Conservation (phyloP, 768 basidiomycete genomes). For the Cyathus striatus region DNA sequence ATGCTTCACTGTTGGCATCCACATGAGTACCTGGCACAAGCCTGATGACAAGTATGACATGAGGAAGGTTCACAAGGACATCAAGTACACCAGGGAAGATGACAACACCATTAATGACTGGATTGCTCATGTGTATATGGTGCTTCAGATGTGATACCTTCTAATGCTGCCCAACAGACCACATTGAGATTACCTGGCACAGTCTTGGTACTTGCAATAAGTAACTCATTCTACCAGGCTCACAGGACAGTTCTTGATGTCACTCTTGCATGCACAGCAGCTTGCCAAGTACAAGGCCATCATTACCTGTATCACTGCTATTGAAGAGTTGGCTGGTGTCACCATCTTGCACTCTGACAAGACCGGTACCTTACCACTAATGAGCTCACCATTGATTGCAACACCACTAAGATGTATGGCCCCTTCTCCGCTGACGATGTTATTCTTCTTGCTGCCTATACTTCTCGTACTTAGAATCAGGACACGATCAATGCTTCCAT, state of each 20-base stretch:
- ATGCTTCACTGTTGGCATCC: conserved; percentile 63
- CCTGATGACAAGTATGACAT: conserved; percentile 51
- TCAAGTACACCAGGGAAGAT: conserved; percentile 63
- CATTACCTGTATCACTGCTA: conserved; percentile 98
- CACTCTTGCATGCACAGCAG: conserved; percentile 77
- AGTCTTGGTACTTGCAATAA: conserved; percentile 53
- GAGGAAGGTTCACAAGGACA: conserved; percentile 54
- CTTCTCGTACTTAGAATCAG: conserved; percentile 98
- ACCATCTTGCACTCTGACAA: conserved; percentile 99
- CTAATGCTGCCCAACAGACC: conserved; percentile 37
- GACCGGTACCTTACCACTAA: conserved; percentile 98
- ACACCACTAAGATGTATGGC: conserved; percentile 87
- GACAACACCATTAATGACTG: conserved; percentile 71
- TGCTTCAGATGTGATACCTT: neutral
- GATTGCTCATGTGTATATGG: conserved; percentile 36
- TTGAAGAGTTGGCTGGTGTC: conserved; percentile 97
- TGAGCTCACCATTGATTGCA: conserved; percentile 95
- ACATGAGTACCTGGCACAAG: conserved; percentile 68
- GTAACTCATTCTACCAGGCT: neutral
- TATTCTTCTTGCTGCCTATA: conserved; percentile 91
- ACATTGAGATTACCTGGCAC: conserved; percentile 79
- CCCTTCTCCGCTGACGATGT: conserved; percentile 86
- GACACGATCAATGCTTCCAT: conserved; percentile 94
- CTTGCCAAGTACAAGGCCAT: conserved; percentile 99
- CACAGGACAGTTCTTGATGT: neutral